Base-by-base conservation (phyloP, 148 eudicot genomes). In the Rhododendron simsii region DNA sequence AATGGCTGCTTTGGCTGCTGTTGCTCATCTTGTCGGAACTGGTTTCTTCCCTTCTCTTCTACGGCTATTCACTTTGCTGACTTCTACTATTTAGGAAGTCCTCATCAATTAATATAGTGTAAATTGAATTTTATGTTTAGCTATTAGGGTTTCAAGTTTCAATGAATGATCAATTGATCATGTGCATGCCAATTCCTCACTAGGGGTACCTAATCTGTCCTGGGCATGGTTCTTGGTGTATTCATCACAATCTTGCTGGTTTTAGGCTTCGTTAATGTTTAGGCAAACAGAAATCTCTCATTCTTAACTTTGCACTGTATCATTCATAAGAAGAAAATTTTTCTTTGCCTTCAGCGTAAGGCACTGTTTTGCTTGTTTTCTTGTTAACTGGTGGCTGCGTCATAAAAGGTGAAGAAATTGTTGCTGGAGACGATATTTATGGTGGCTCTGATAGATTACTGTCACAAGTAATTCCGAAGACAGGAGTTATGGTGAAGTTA, bases 1-100 rank as follows among this genome's bases (percentile, higher is more conserved):
- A 87, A 98, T 98, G 99, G 99, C 99, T 88, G 99, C 99, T 67
- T 94, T 98, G 89, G 86, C 98, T 89, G 98, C 98, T 71, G 99
- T 98, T 63, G 85, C 96, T 86, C 99, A 85, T 94, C 98, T 98
- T 85, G 90, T 98, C 87, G 92, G 90, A 90, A 89, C 96, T 82
- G 99, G 99, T 95, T 85, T 71, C 28, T 71, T 33, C 86, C 83
- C 20, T 83, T 41, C 18, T n/a, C 55, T 82, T 82, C 53, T 78
- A 59, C 48, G 7, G 65, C 10, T 79, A 15, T n/a, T 14, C 8
- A n/a, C 65, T 30, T 2, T 39, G 4, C 65, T 9, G 28, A 30
- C 48, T 0, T 48, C 9, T 83, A 2, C 75, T 15, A 65, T 65
- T 28, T 4, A 11, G 23, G 73, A 35, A 35, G 35, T 48, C 30